Evolutionary conservation across 352 stramenopile genomes (phyloP), one percentile per base, ranked within the genome.

Genomic region (Phytophthora hibernalis): DNA sequence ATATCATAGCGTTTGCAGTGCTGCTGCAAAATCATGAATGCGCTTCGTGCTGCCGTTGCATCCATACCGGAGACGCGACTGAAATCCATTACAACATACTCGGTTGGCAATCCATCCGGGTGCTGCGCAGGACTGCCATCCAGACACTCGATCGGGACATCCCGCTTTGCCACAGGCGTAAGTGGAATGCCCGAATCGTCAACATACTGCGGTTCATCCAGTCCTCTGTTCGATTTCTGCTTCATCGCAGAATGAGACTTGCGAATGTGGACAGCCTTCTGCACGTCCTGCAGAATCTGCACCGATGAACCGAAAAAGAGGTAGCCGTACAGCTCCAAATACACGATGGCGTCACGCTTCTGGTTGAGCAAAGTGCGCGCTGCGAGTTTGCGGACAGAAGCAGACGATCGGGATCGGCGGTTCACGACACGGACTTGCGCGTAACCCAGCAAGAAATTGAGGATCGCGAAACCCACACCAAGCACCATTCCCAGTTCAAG

Each of bases 401-500:
- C 72, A 3, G 83, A 93, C 3, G 73, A 77, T 26, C 82, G 80
- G 20, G 77, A 88, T 16, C 75, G 75, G 15, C 84, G 80, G 22
- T 65, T 86, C 37, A 95, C 83, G 16, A 94, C 85, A n/a, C 79
- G 76, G 28, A 91, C 82, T 43, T 90, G 74, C 3, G 84, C 81
- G 57, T 95, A 95, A 11, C 85, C 87, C 6, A 96, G 43, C 66
- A 96, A 65, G 54, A 96, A 94, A 66, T 94, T 93, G 57, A 96
- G 72, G 52, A 93, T 91, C 18, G 91, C 91, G 42, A 98, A 80
- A 8, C 88, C 61, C 26, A 99, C 92, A 38, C 96, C 97, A 15
- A 96, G 65, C 9, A 98, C 53, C 80, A 99, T 99, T 35, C 97
- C 97, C 61, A 97, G 82, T 68, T 99, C 96, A n/a, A 99, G 90